Evolutionary conservation across 2,329 filamentous ascomycete genomes (phyloP), one percentile per base, ranked within the genome.

Genomic region (Fusarium heterosporum): DNA sequence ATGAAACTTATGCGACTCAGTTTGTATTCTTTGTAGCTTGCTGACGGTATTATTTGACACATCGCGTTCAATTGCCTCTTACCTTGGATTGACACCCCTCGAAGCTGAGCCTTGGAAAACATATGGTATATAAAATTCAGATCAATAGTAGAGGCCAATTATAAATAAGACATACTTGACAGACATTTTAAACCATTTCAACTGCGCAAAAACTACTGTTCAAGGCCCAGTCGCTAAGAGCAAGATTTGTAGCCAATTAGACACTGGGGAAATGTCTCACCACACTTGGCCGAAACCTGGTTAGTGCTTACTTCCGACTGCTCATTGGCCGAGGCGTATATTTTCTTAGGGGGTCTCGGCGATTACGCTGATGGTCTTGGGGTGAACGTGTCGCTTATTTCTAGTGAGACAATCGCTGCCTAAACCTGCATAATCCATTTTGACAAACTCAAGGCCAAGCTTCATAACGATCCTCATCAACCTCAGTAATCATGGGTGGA

Each of bases 401-500:
- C 34, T 36, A 8, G n/a, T 9, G 34, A 36, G 16, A 17, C 34
- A n/a, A n/a, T 36, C 34, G 34, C 34, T 36, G 34, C 34, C 34
- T 36, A 36, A n/a, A 36, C 34, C 16, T 36, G 34, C 16, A 16
- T 8, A 36, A n/a, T n/a, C 10, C 14, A 34, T 4, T 16, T n/a
- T 10, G 1, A 8, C 34, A 36, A 16, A 4, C 6, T 22, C 22
- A 22, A 22, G 22, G 22, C 22, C 22, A 4, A n/a, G 16, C 6
- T 14, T 19, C 6, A 13, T 29, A 19, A 11, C 9, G 30, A 2
- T 0, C 0, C 2, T 13, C 12, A 22, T n/a, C 16, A 4, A 1
- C 8, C 3, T 12, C 12, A 41, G 17, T 6, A 28, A 52, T 5
- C 3, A 67, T 67, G 64, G 54, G 64, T 4, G 32, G 29, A 2